phyloP scores from a whole-genome alignment of 352 stramenopile species.

The Phytopythium delawarense region DNA sequence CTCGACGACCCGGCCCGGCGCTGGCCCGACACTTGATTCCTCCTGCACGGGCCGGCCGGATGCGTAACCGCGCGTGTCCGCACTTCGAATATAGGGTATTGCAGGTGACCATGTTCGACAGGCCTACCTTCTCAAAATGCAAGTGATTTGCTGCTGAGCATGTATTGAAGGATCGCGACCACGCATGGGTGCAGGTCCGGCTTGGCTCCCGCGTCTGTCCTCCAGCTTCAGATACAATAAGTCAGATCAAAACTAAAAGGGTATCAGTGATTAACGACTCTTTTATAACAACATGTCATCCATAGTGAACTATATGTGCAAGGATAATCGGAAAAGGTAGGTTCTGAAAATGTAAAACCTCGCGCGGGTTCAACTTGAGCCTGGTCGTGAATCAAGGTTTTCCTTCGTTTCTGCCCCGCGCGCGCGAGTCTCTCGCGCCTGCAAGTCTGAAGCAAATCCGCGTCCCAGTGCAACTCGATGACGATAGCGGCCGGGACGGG shows the following conservation, averaged over 20 bases:
- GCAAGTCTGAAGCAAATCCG: constrained; percentile 11
- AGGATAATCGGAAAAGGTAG: too few species aligned
- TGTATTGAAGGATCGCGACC: not conserved
- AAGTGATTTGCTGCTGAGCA: not conserved
- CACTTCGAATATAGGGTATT: not conserved
- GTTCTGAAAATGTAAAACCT: not conserved
- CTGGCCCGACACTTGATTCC: constrained; percentile 4
- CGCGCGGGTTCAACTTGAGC: constrained; percentile 6
- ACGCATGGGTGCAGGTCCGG: too few species aligned
- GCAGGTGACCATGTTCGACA: not conserved
- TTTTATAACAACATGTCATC: too few species aligned
- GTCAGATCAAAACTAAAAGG: too few species aligned
- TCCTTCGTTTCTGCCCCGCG: not conserved
- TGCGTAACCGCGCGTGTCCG: not conserved
- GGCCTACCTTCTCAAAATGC: not conserved
- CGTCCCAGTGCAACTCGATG: not conserved
- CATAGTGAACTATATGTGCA: too few species aligned
- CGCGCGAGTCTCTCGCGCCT: constrained; percentile 6
- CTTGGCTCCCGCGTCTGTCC: too few species aligned
- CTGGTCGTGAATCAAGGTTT: not conserved
- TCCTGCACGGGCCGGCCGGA: not conserved
- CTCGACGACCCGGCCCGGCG: not conserved
- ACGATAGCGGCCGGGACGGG: not conserved
- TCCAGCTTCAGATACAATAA: too few species aligned
- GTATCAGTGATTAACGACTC: too few species aligned